These are phyloP conservation scores for Picea engelmannii DNA, from an alignment of 83 land plant genomes.

Conservation along the genomic window DNA sequence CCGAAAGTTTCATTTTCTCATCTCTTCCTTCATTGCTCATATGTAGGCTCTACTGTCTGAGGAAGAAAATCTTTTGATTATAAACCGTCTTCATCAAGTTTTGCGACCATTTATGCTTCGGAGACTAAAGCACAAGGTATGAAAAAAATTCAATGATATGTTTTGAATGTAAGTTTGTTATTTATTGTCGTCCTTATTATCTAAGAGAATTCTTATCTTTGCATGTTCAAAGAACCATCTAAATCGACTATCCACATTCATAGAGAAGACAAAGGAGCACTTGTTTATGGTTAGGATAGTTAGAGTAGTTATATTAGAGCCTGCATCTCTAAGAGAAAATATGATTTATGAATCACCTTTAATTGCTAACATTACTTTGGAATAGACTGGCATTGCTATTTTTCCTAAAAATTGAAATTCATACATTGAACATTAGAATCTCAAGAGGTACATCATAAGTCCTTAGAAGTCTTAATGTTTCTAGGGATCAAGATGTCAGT, in stretches of 20 bases:
- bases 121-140: slow-evolving; percentile 97
- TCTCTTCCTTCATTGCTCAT: neutral
- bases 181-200: no score
- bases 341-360: neutral
- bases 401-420: no score
- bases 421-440: no score
- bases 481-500: no score
- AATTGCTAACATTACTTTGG: neutral
- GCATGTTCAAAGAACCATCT: neutral
- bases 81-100: slow-evolving; percentile 98
- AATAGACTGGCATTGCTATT: no score
- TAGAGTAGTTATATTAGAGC: neutral
- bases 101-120: slow-evolving; percentile 97
- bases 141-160: neutral
- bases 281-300: neutral
- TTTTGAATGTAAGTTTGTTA: no score
- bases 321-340: neutral
- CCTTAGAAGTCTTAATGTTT: no score
- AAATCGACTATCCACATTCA: neutral
- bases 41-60: slow-evolving; percentile 80
- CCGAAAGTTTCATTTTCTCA: neutral
- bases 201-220: neutral
- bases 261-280: neutral
- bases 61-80: slow-evolving; percentile 97
- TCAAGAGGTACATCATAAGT: no score